Conservation (phyloP, 176 grass and related monocot genomes). For the Bromus sterilis region DNA sequence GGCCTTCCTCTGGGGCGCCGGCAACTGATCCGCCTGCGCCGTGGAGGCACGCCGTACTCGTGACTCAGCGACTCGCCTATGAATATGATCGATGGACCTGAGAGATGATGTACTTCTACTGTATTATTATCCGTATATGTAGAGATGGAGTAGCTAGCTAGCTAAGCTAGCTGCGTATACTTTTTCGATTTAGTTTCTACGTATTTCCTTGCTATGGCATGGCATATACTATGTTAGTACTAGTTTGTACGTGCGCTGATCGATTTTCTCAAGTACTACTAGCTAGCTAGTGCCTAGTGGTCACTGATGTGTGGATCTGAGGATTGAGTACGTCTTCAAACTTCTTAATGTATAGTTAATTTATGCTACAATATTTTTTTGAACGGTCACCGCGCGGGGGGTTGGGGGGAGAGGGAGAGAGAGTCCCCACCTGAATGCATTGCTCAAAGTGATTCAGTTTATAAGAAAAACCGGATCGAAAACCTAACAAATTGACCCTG, state of each 20-base stretch:
- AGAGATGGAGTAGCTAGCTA: not conserved
- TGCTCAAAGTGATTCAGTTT: too few species aligned
- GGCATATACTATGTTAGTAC: not conserved
- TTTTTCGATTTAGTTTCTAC: not conserved
- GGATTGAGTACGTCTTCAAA: not conserved
- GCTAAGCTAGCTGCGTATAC: too few species aligned
- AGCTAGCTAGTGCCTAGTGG: not conserved
- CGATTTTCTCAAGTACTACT: not conserved
- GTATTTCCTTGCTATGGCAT: not conserved
- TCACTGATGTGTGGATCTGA: not conserved
- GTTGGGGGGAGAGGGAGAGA: too few species aligned
- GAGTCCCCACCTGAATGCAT: too few species aligned
- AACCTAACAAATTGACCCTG: too few species aligned
- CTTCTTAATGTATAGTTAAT: not conserved
- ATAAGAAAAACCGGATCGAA: too few species aligned
- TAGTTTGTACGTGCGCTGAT: not conserved
- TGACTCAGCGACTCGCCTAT: too few species aligned
- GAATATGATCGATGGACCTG: not conserved
- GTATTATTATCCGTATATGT: not conserved
- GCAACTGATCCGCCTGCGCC: not conserved
- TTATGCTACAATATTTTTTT: too few species aligned
- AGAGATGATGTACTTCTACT: not conserved
- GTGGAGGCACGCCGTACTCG: too few species aligned
- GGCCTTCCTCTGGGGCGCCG: slow-evolving; percentile 65
- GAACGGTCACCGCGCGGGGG: too few species aligned